Conservation (phyloP, 768 basidiomycete species). For the Boletus vermiculosoides region DNA sequence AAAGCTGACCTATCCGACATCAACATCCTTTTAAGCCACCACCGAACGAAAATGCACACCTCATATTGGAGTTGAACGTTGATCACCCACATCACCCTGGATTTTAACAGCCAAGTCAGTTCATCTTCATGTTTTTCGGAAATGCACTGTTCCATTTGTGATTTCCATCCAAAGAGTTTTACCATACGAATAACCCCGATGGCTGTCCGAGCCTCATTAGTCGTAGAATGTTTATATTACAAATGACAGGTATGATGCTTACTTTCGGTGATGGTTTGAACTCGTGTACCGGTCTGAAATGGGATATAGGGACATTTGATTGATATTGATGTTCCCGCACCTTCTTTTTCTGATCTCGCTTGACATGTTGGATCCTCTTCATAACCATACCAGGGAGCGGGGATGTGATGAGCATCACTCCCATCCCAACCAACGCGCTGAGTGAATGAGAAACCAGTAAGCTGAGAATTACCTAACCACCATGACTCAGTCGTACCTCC, state of each 20-base stretch:
- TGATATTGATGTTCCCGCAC: background rate
- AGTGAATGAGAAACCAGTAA: background rate
- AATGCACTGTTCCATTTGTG: background rate
- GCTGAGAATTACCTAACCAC: no score
- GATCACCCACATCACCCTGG: background rate
- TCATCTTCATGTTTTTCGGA: conserved; percentile 3
- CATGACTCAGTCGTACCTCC: background rate
- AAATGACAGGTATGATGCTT: background rate
- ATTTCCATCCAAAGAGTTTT: conserved; percentile 4
- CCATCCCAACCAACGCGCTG: conserved; percentile 1
- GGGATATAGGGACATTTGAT: background rate
- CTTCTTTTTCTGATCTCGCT: conserved; percentile 2
- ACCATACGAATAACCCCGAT: conserved; percentile 3
- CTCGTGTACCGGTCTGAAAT: background rate
- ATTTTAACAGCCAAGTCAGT: background rate
- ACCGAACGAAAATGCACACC: background rate
- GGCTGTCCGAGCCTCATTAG: background rate
- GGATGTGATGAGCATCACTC: background rate
- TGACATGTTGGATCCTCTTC: background rate
- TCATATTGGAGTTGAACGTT: background rate
- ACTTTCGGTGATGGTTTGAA: conserved; percentile 2
- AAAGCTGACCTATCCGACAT: background rate
- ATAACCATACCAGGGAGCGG: background rate
- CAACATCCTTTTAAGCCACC: background rate
- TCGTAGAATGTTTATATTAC: no score